A percentile compares a stretch with the other conserved stretches of the same genome.
Evolutionary conservation across 805 yeast genomes (phyloP).

Genomic region (Teunomyces kruisii): DNA sequence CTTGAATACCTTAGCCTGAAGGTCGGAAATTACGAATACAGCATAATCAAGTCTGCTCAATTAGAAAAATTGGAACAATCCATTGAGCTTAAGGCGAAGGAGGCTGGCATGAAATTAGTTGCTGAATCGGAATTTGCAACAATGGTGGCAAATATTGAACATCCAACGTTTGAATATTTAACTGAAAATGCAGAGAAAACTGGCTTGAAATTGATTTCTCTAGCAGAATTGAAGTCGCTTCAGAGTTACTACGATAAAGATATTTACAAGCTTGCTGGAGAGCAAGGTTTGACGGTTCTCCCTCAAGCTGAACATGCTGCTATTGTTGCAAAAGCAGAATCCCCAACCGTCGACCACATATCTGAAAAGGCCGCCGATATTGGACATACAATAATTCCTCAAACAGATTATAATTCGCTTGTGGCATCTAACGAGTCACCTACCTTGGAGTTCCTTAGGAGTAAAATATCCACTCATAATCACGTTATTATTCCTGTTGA

Average conservation of each 20-base stretch:
- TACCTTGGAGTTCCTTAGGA: constrained; percentile 12
- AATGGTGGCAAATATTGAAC: background rate
- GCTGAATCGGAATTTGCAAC: constrained; percentile 1
- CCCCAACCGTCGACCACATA: constrained; percentile 13
- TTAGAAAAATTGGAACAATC: background rate
- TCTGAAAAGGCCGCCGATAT: constrained; percentile 5
- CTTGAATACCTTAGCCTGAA: constrained; percentile 9
- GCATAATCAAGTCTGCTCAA: constrained; percentile 3
- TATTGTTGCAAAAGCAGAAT: constrained; percentile 9
- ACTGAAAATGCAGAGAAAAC: background rate
- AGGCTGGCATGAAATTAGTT: constrained; percentile 5
- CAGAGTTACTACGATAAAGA: background rate
- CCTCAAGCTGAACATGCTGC: background rate
- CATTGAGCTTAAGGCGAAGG: constrained; percentile 4
- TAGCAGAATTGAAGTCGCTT: background rate
- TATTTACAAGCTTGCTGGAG: constrained; percentile 5
- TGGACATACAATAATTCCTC: constrained; percentile 4
- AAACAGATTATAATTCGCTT: constrained; percentile 1
- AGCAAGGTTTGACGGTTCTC: constrained; percentile 6
- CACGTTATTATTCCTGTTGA: constrained; percentile 5
- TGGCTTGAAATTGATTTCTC: background rate
- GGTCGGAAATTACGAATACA: constrained; percentile 5
- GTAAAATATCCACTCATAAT: constrained; percentile 7
- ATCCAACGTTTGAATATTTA: constrained; percentile 8
- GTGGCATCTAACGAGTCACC: constrained; percentile 10